Evolutionary conservation across 2,329 filamentous ascomycete genomes (phyloP), one percentile per base, ranked within the genome.

Genomic region (Apiospora sp.): DNA sequence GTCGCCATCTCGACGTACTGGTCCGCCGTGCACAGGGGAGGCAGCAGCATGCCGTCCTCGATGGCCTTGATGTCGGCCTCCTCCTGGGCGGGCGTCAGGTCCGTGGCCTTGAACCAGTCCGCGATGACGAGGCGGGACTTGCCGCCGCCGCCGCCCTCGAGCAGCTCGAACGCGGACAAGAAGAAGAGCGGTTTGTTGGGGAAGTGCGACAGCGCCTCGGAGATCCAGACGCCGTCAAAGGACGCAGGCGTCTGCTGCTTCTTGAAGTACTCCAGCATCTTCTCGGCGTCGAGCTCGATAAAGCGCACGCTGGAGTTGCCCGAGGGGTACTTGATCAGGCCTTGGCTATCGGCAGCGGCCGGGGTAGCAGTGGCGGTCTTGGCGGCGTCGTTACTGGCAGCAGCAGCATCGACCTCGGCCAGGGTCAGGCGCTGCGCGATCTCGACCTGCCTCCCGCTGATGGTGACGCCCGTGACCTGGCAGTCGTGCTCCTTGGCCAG

Each of bases 221-320:
- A 89, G 78, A 91, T 90, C 89, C 89, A 91, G 30, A 91, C 88
- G 61, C 83, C 84, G 75, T 90, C 88, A 75, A 91, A 91, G 1
- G 67, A 27, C 73, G 54, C 22, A 34, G 51, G 69, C 41, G 49
- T 77, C 79, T 43, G 78, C 81, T 80, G 1, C 78, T 78, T 1
- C 78, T 78, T 2, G 74, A 91, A 91, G 78, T 83, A 82, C 1
- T 87, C 84, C 2, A 84, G 86, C 87, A 91, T 90, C 76, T 85
- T 89, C 82, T 91, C 89, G 1, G 89, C 89, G 76, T 91, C 89
- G 6, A 91, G 83, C 81, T 91, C 88, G 48, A 90, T 76, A 78
- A 90, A 91, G 41, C 83, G 82, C 30, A 90, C 87, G 0, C 79
- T 81, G 30, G 83, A 80, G 4, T 67, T 75, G 61, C 82, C 80